Percentiles rank a stretch among this genome's conserved stretches.
Conservation (phyloP, 129 eudicot species). For the Flaveria bidentis region DNA sequence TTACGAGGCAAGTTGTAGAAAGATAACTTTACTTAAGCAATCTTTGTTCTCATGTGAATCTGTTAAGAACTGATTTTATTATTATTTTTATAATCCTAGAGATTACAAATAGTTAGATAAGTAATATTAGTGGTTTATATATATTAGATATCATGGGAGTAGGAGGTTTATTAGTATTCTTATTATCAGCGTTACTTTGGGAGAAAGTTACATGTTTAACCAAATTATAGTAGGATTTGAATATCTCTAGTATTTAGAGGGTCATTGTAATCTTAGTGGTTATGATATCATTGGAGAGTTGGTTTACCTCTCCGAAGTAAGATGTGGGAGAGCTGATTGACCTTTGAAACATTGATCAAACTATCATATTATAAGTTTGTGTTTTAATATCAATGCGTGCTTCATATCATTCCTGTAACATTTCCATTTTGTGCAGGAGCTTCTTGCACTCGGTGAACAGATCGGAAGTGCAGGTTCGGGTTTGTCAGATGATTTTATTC, state of each 20-base stretch:
- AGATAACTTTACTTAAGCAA: neutral
- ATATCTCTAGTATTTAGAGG: neutral
- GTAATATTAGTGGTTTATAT: neutral
- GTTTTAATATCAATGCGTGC: neutral
- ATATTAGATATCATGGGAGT: neutral
- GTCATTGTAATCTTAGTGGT: neutral
- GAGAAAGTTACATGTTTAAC: neutral
- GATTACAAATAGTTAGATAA: no score
- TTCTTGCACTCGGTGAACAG: slow-evolving; percentile 92
- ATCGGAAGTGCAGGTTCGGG: slow-evolving; percentile 83
- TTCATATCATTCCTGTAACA: neutral
- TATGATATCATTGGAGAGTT: no score
- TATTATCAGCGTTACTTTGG: neutral
- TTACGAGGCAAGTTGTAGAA: slow-evolving; percentile 66
- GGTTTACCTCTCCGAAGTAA: neutral
- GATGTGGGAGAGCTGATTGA: no score
- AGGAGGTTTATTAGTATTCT: neutral
- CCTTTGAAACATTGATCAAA: no score
- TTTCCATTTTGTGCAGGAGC: slow-evolving; percentile 50
- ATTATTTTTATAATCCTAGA: no score
- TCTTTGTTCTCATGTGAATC: neutral
- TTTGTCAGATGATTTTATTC: slow-evolving; percentile 62
- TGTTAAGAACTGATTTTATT: no score
- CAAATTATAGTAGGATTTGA: neutral
- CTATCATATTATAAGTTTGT: no score